Evolutionary conservation across 768 basidiomycete genomes (phyloP), one percentile per base, ranked within the genome.

Genomic region (Rhizopogon salebrosus): DNA sequence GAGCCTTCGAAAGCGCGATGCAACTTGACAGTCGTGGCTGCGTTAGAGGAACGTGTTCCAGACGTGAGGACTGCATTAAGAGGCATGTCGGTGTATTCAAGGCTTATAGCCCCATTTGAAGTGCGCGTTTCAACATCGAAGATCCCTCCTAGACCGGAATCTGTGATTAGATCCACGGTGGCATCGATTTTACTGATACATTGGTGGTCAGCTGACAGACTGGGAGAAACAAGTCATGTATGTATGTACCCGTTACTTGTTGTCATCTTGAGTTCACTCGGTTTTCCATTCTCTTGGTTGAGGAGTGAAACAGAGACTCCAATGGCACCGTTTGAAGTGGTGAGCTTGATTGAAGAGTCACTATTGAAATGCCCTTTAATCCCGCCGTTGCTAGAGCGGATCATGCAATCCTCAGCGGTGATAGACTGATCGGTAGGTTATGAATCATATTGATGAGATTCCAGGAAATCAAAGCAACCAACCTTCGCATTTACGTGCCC

Each of bases 341-440:
- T 24, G 23, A 79, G 54, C 9, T 36, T 42, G 24, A 84, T 65
- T 3, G 64, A 64, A 1, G 69, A 63, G 13, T 65, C 60, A 3
- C 68, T 64, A 24, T 70, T 70, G 62, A 73, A 79, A 16, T 52
- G 55, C 3, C 83, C 83, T 3, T 54, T 57, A 31, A 85, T 79
- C 7, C 57, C 60, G n/a, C 72, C 73, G 45, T 80, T 82, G 6
- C 69, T 57, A 1, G 77, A 77, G n/a, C 54, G 48, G 48, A 77
- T 59, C 10, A 41, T 27, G 6, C 63, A 70, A 22, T 48, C 24
- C 1, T 57, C 56, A 4, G 64, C 67, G n/a, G 59, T 59, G 39
- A 75, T 48, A 27, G 68, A 68, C 78, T 78, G 22, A 14, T 36
- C 7, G 14, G 1, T 3, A 51, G 36, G 1, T 43, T 62, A 52